Base-by-base conservation (phyloP, 2,329 filamentous ascomycete genomes). In the Aspergillus sclerotialis region DNA sequence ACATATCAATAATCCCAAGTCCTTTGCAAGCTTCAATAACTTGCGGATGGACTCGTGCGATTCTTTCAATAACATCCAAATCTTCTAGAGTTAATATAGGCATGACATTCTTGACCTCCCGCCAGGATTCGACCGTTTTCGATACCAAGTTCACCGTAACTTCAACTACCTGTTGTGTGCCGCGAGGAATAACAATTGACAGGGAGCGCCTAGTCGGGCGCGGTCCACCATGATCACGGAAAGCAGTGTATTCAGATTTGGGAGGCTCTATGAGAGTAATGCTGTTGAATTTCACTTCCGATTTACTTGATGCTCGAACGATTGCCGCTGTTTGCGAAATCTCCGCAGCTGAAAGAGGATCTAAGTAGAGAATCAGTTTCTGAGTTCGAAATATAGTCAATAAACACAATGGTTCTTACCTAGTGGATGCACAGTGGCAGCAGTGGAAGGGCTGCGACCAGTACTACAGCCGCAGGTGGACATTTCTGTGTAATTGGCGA, bases 71-170 rank as follows among this genome's bases (percentile, higher is more conserved):
- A 29, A 49, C 36, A 21, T 49, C 47, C 7, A 51, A 35, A 33
- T 51, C 48, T 12, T 50, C 47, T 1, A 50, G 32, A 8, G 49
- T 52, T 19, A 53, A 31, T 2, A 61, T 68, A 1, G 66, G 66
- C 12, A 60, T 62, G 16, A 69, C 65, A 28, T 69, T 59, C 18
- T 46, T 43, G 28, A 68, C 52, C 43, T 49, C 38, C 55, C 60
- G 30, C 42, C 42, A 44, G 17, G 33, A 25, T 24, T 44, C 42
- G 17, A 44, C 42, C n/a, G 31, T 16, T 9, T 12, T 7, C 14
- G 33, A 39, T 14, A 33, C 35, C 28, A 44, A 21, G 16, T 44
- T 44, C 3, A 42, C 39, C 9, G 42, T 19, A 7, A 33, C 42
- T 32, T 44, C 42, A 5, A 39, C 19, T 6, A 23, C 19, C 19